Base-by-base conservation (phyloP, 1,284 basidiomycete species). In the Sanguinoderma infundibulare region DNA sequence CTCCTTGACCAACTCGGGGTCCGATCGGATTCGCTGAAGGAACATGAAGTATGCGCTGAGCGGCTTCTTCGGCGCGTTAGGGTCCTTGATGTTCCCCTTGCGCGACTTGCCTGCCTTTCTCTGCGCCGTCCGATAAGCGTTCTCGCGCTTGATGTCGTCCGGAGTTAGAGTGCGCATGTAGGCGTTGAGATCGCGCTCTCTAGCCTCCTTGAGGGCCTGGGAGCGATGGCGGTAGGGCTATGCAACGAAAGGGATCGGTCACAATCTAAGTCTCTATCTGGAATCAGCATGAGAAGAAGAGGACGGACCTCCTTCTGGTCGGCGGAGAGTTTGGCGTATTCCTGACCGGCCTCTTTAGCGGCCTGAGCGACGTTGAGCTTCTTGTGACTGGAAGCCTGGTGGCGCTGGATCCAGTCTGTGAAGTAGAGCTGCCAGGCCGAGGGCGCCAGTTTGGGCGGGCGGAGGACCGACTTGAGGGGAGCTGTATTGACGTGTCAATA, bases 371-470 rank as follows among this genome's bases (percentile, higher is more conserved):
- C 95, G 75, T 98, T 98, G 53, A 98, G 86, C 78, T 96, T 96
- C 66, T 91, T 83, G 50, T 83, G 85, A 65, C 85, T 89, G 42
- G 84, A 83, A 67, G 87, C 87, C 79, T 96, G 95, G 75, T 95
- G 94, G 72, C 89, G 87, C 75, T 92, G 90, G 68, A 98, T 94
- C 87, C 95, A 96, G 75, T 98, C 95, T 39, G 94, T 95, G 77
- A 98, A 98, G 79, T 95, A 98, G 55, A 98, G 85, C 77, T 98
- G 96, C 96, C 96, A 98, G 46, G 95, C 94, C 5, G 94, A 96
- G 5, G 94, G 95, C 14, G 96, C 94, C 71, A 96, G 86, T 79
- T 96, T 96, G 47, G 96, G 96, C 35, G 94, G 95, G 61, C 90
- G 90, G 60, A 98, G 82, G 28, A 83, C 75, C 55, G 90, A 89